These are phyloP conservation scores for Rhodosporidiobolus odoratus DNA, from an alignment of 768 basidiomycete genomes.

Conservation along the genomic window DNA sequence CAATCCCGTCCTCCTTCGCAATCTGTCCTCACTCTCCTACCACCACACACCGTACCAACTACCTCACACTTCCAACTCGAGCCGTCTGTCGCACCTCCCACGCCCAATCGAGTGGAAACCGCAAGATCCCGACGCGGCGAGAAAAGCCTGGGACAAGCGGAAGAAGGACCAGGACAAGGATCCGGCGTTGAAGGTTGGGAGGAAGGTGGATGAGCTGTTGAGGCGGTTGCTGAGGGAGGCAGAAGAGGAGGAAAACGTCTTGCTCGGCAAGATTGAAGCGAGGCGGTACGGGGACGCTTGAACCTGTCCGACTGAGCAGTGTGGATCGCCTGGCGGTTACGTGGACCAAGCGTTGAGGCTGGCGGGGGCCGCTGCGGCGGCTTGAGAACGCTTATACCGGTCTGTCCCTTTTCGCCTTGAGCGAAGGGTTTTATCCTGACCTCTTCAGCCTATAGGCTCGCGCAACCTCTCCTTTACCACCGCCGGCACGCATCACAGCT, in stretches of 20 bases:
- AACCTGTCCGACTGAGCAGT: no score
- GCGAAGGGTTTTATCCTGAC: no score
- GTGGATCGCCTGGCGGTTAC: no score
- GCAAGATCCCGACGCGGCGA: neutral
- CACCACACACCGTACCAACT: conserved; percentile 19
- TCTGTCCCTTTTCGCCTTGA: no score
- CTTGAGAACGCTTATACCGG: no score
- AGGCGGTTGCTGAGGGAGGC: neutral
- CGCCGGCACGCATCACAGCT: no score
- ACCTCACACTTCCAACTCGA: neutral
- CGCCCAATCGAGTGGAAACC: conserved; percentile 23
- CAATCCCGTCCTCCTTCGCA: neutral
- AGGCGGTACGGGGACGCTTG: neutral
- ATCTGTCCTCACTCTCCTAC: conserved; percentile 22
- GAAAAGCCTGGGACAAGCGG: conserved; percentile 3
- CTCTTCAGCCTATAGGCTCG: no score
- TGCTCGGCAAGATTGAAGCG: conserved; percentile 3
- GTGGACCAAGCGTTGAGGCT: no score
- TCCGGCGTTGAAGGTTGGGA: neutral
- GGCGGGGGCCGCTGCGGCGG: no score
- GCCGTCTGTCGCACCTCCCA: conserved; percentile 16
- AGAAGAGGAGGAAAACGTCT: neutral
- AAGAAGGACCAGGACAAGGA: neutral
- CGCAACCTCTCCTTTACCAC: no score
- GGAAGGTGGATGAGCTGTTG: conserved; percentile 3